Evolutionary conservation across 2,329 filamentous ascomycete species (phyloP).

Genomic region (Trichoderma afroharzianum): DNA sequence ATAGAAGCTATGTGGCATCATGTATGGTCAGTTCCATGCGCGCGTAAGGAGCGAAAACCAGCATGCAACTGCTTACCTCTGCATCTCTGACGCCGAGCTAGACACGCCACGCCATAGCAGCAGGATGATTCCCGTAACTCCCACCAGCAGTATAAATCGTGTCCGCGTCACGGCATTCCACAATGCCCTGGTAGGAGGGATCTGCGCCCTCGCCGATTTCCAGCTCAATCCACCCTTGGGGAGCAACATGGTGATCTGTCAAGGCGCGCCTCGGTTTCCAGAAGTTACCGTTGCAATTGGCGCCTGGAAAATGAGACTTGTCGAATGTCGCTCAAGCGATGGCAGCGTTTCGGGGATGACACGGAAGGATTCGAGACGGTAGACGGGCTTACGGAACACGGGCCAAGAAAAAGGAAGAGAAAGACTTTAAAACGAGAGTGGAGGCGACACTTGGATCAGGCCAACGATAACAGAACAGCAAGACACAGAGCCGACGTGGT

Average conservation of each 20-base stretch:
- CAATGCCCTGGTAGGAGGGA: constrained; percentile 73
- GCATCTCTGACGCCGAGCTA: constrained; percentile 78
- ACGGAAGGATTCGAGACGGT: background rate
- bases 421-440: constrained; percentile 8
- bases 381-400: background rate
- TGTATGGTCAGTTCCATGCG: background rate
- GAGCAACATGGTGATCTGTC: constrained; percentile 68
- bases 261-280: background rate
- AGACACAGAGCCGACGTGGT: background rate
- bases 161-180: constrained; percentile 70
- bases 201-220: constrained; percentile 78
- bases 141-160: constrained; percentile 71
- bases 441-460: constrained; percentile 2
- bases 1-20: constrained; percentile 67
- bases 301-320: background rate
- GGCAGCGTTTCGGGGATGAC: constrained; percentile 3
- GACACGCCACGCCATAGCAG: constrained; percentile 86
- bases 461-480: background rate
- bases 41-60: background rate
- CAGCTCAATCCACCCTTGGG: constrained; percentile 87
- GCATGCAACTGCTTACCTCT: constrained; percentile 61
- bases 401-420: background rate
- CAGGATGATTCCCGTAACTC: constrained; percentile 65
- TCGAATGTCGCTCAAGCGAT: background rate
- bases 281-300: background rate